Evolutionary conservation across 257 asterid species (phyloP).

Genomic region (Oldenlandia corymbosa): DNA sequence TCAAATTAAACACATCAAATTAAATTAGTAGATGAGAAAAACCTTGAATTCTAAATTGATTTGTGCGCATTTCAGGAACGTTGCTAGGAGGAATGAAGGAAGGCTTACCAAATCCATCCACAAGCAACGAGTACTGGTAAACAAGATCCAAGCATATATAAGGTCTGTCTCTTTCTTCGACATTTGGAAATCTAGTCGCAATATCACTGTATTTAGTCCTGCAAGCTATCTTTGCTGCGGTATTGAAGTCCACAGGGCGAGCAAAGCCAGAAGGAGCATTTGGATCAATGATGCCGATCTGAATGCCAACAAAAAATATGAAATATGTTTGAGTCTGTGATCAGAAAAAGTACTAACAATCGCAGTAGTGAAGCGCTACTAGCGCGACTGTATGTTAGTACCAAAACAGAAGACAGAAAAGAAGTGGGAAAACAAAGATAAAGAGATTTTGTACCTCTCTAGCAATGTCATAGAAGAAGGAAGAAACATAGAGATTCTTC

Average conservation of each 20-base stretch:
- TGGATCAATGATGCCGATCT: conserved; percentile 24
- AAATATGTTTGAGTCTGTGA: too few relatives aligned
- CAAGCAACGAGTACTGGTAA: conserved; percentile 27
- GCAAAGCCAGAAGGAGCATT: background rate
- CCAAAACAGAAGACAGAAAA: too few relatives aligned
- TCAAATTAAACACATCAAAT: background rate
- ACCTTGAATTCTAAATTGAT: too few relatives aligned
- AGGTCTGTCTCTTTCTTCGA: conserved; percentile 15
- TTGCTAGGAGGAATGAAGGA: too few relatives aligned
- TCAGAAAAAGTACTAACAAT: too few relatives aligned
- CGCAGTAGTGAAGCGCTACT: too few relatives aligned
- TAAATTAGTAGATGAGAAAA: background rate
- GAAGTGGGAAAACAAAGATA: too few relatives aligned
- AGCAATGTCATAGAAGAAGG: conserved; percentile 24
- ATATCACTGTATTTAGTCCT: conserved; percentile 6
- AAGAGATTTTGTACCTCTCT: conserved; percentile 10
- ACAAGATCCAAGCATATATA: conserved; percentile 36
- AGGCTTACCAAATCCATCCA: conserved; percentile 36
- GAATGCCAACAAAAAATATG: background rate
- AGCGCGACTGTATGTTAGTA: too few relatives aligned
- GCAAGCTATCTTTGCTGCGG: conserved; percentile 29
- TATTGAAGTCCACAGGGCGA: conserved; percentile 15
- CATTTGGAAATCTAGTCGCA: conserved; percentile 14
- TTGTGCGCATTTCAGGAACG: too few relatives aligned
- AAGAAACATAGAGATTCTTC: conserved; percentile 16